Conservation (phyloP, 2,329 filamentous ascomycete species). For the Trichoderma atrobrunneum region DNA sequence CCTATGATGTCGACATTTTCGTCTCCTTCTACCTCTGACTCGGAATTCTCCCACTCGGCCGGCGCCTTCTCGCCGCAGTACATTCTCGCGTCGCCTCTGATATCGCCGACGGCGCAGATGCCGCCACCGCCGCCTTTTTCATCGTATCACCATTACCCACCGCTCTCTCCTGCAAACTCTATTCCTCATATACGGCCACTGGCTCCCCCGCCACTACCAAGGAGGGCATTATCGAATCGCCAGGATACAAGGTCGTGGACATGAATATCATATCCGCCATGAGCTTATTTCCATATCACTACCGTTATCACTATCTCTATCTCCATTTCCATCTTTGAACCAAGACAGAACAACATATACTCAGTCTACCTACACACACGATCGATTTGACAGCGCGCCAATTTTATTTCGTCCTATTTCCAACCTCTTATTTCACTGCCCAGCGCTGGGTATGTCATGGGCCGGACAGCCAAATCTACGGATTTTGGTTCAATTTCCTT, state of each 20-base stretch:
- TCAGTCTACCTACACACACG: neutral
- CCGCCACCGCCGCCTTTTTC: slow-evolving; percentile 8
- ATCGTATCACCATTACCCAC: neutral
- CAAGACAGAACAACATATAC: neutral
- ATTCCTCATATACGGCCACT: neutral
- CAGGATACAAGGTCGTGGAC: neutral
- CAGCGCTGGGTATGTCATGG: neutral
- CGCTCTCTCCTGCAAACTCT: slow-evolving; percentile 2
- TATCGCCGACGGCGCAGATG: neutral
- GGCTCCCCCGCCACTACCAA: neutral
- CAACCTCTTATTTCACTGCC: neutral
- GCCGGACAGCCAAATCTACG: neutral
- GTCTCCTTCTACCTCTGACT: slow-evolving; percentile 13
- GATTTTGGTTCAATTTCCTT: neutral
- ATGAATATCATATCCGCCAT: neutral
- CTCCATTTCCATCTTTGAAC: neutral
- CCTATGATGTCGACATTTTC: neutral
- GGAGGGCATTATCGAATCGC: slow-evolving; percentile 1
- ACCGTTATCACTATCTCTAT: neutral
- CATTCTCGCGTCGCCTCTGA: slow-evolving; percentile 13
- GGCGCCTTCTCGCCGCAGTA: neutral
- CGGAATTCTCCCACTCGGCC: slow-evolving; percentile 6
- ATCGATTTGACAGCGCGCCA: neutral
- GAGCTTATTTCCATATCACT: neutral
- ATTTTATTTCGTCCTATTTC: neutral